A percentile compares a stretch with the other conserved stretches of the same genome.
Conservation (phyloP, 208 protist genomes). For the Tritrichomonas foetus region DNA sequence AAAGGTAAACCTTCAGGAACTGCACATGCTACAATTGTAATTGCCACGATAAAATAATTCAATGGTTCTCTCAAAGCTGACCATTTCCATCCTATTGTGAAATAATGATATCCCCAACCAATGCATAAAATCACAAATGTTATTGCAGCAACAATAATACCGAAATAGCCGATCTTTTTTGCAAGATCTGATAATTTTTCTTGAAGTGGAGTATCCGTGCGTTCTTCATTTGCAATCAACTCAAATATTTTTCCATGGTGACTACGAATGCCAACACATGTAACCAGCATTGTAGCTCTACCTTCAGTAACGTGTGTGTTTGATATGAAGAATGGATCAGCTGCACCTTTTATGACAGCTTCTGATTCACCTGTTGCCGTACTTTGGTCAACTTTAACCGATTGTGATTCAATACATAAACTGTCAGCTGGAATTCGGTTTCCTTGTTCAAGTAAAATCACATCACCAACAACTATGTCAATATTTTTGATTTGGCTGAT, state of each 20-base stretch:
- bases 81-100: background rate
- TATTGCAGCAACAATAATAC: constrained; percentile 38
- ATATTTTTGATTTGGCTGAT: background rate
- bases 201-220: constrained; percentile 40
- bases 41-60: background rate
- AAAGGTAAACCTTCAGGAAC: constrained; percentile 37
- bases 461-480: constrained; percentile 39
- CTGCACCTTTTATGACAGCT: background rate
- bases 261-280: background rate
- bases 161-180: constrained; percentile 20
- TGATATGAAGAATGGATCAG: background rate
- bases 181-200: constrained; percentile 37
- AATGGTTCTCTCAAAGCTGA: constrained; percentile 45
- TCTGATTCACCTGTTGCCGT: background rate
- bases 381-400: background rate
- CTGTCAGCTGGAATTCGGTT: constrained; percentile 42
- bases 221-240: background rate
- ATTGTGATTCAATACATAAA: background rate
- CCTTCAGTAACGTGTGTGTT: background rate
- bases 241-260: background rate
- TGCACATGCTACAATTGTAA: constrained; percentile 28
- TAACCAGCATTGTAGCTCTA: background rate
- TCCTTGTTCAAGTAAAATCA: constrained; percentile 41
- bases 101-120: background rate
- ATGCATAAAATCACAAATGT: constrained; percentile 40